Conservation (phyloP, 495 filamentous ascomycete species). For the Penicillium cataractarum region DNA sequence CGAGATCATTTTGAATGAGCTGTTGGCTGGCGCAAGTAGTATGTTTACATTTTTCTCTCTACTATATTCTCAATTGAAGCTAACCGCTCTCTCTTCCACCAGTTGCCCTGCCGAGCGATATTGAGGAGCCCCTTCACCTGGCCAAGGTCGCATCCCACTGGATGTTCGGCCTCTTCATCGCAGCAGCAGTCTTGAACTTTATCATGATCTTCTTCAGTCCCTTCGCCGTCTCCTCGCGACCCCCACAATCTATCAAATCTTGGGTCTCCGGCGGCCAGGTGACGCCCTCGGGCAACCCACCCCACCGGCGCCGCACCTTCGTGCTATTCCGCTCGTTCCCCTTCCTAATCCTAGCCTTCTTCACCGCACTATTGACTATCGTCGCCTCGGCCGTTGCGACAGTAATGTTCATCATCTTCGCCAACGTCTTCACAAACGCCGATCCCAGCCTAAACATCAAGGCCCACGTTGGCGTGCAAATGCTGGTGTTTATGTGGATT, state of each 20-base stretch:
- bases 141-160: conserved; percentile 77
- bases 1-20: conserved; percentile 71
- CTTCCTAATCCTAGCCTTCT: conserved; percentile 61
- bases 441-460: conserved; percentile 72
- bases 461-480: conserved; percentile 67
- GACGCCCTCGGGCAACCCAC: conserved; percentile 21
- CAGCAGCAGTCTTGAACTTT: conserved; percentile 66
- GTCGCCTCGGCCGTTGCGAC: conserved; percentile 75
- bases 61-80: conserved; percentile 3
- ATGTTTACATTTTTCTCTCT: conserved; percentile 30
- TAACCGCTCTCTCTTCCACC: conserved; percentile 17
- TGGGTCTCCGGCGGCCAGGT: conserved; percentile 22
- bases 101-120: conserved; percentile 77
- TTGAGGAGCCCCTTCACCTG: conserved; percentile 71
- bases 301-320: conserved; percentile 52
- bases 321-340: conserved; percentile 51
- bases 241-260: conserved; percentile 43
- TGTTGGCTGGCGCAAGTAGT: conserved; percentile 80
- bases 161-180: conserved; percentile 90
- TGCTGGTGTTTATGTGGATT: conserved; percentile 93
- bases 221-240: conserved; percentile 57
- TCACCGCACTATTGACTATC: conserved; percentile 65
- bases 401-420: conserved; percentile 78
- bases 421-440: conserved; percentile 64
- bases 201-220: conserved; percentile 68